A percentile compares a stretch with the other conserved stretches of the same genome.
These are phyloP conservation scores for Alnus rubra DNA, from an alignment of 306 rosid genomes.

Conservation along the genomic window DNA sequence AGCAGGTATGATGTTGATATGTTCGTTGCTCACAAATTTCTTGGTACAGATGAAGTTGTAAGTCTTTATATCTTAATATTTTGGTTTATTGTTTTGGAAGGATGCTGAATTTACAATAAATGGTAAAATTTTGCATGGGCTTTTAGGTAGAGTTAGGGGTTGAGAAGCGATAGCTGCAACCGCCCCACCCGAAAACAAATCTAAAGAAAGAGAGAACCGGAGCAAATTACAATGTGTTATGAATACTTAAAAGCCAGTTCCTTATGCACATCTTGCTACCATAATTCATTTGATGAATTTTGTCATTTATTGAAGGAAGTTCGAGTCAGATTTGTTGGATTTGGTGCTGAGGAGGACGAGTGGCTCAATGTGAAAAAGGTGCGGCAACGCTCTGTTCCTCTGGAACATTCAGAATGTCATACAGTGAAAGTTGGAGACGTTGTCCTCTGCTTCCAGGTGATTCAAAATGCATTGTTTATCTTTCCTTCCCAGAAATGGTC, in stretches of 20 bases:
- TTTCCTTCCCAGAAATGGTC: not conserved
- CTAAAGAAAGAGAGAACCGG: not conserved
- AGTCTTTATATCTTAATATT: constrained; percentile 34
- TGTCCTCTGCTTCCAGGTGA: constrained; percentile 93
- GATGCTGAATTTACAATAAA: constrained; percentile 11
- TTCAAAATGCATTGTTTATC: constrained; percentile 4
- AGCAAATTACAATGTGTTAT: not conserved
- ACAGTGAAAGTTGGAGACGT: constrained; percentile 68
- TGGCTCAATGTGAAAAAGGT: constrained; percentile 71
- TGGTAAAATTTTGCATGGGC: not conserved
- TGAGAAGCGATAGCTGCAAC: not conserved
- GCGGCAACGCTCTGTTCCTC: constrained; percentile 82
- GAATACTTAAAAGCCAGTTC: not conserved
- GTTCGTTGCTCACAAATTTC: constrained; percentile 69
- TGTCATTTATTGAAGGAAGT: constrained; percentile 86
- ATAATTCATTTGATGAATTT: constrained; percentile 34
- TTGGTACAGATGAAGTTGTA: constrained; percentile 79
- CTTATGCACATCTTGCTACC: not conserved
- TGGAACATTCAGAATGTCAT: constrained; percentile 70
- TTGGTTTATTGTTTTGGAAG: not conserved
- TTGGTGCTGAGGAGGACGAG: constrained; percentile 92
- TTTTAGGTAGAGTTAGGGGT: not conserved
- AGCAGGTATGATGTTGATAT: constrained; percentile 90
- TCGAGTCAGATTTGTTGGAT: constrained; percentile 86
- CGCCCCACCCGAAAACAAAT: not conserved